A percentile compares a stretch with the other conserved stretches of the same genome.
phyloP scores from a whole-genome alignment of 768 basidiomycete genomes.

The Termitomyces sp. region DNA sequence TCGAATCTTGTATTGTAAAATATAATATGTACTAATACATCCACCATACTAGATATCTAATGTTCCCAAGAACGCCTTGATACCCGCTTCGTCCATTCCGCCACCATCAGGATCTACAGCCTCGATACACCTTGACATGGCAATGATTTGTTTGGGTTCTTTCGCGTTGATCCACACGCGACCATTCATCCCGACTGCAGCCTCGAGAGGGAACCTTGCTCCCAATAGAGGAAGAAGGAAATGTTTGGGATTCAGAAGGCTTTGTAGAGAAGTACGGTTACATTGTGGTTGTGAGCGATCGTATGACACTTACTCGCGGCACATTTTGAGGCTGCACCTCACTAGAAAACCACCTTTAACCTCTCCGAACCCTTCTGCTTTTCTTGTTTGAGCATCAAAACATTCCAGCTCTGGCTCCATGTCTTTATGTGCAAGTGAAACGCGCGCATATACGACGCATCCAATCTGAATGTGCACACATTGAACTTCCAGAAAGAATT shows the following conservation, averaged over 20 bases:
- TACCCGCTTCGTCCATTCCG: constrained; percentile 46
- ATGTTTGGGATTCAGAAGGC: constrained; percentile 75
- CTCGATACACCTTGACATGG: constrained; percentile 74
- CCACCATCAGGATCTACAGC: constrained; percentile 73
- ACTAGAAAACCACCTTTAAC: constrained; percentile 85
- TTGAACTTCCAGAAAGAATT: background rate
- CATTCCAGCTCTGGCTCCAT: constrained; percentile 99
- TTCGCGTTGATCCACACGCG: constrained; percentile 84
- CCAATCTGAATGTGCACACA: constrained; percentile 60
- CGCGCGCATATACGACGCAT: constrained; percentile 83
- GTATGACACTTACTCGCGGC: constrained; percentile 59
- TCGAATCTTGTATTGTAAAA: constrained; percentile 10
- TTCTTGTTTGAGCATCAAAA: constrained; percentile 89
- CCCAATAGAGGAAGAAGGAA: constrained; percentile 82
- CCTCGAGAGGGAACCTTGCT: constrained; percentile 78
- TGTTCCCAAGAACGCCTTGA: constrained; percentile 48
- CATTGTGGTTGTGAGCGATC: background rate
- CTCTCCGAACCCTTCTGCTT: constrained; percentile 91
- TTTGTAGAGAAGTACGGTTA: constrained; percentile 20
- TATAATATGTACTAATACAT: constrained; percentile 8
- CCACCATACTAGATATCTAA: constrained; percentile 32
- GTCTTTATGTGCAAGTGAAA: constrained; percentile 92
- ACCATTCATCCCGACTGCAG: constrained; percentile 88
- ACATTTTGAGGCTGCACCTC: constrained; percentile 78
- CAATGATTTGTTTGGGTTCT: constrained; percentile 69